phyloP scores from a whole-genome alignment of 106 monocot species.

The Acorus gramineus region DNA sequence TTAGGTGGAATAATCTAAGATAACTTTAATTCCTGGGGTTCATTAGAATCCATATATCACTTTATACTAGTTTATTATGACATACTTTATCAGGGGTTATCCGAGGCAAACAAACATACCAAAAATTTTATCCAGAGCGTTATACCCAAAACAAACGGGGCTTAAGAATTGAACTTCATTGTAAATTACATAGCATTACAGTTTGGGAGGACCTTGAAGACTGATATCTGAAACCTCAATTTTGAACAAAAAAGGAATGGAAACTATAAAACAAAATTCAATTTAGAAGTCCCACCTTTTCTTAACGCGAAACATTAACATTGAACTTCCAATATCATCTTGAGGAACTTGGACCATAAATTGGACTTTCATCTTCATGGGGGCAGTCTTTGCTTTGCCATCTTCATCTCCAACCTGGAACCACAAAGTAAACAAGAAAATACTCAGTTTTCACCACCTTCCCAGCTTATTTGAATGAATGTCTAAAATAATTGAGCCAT shows the following conservation, averaged over 20 bases:
- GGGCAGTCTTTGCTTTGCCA: conserved; percentile 59
- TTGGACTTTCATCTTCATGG: conserved; percentile 80
- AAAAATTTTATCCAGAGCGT: too few relatives aligned
- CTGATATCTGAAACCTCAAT: conserved; percentile 23
- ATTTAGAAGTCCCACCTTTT: conserved; percentile 84
- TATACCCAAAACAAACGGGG: too few relatives aligned
- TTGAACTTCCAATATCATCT: conserved; percentile 39
- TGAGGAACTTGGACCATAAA: conserved; percentile 84
- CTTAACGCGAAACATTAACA: conserved; percentile 77
- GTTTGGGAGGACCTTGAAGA: conserved; percentile 19
- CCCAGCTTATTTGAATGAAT: too few relatives aligned
- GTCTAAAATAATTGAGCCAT: too few relatives aligned
- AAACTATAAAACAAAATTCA: background rate
- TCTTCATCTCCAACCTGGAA: conserved; percentile 71
- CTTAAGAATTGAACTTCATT: too few relatives aligned
- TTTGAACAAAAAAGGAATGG: background rate
- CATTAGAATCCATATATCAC: too few relatives aligned
- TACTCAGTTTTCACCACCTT: background rate
- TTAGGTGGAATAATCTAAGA: too few relatives aligned
- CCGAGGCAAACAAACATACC: too few relatives aligned
- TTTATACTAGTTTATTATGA: too few relatives aligned
- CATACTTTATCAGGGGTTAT: too few relatives aligned
- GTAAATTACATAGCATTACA: too few relatives aligned
- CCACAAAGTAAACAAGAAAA: conserved; percentile 1
- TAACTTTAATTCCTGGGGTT: too few relatives aligned